Evolutionary conservation across 2,329 filamentous ascomycete species (phyloP), one percentile per base, ranked within the genome.

Genomic region (Purpureocillium lavendulum): DNA sequence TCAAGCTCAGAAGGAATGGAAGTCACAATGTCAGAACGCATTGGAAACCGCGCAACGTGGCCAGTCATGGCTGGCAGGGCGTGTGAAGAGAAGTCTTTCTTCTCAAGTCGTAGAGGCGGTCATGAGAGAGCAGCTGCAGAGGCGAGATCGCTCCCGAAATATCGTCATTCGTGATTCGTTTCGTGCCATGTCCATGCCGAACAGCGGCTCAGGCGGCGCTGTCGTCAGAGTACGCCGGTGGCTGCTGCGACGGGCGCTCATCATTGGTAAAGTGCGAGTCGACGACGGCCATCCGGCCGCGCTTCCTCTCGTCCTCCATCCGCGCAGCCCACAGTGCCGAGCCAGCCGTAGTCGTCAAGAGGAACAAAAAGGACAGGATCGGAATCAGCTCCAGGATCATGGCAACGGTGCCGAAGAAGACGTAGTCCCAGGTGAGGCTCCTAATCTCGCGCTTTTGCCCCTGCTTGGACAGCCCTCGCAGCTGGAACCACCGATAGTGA

Each of bases 381-480:
- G 92, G 92, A 8, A 96, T 72, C n/a, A 97, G 73, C 63, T 96
- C 87, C 21, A 97, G 63, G 7, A 87, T 59, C 66, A 96, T 77
- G 36, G 88, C 86, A 4, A 92, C 72, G 1, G 84, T 87, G 13
- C 92, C 92, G 55, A 97, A 96, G 87, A 87, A 94, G 12, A 87
- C 82, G 57, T 96, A 97, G 43, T 92, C 85, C 76, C 86, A 85
- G 45, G 77, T 70, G 39, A 83, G 73, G 33, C 68, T 69, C 43
- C 71, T 72, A 21, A 90, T 75, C 51, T 84, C 87, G 21, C 67
- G 67, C 52, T 86, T 86, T 46, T 79, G 73, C 55, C 94, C 77
- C 50, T 83, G 80, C 59, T 82, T 87, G 31, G 75, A 75, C 47
- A 94, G 70, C 0, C 82, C 85, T 31, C 81, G 71, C 36, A 98